Base-by-base conservation (phyloP, 176 grass and related monocot species). In the Avena atlantica region DNA sequence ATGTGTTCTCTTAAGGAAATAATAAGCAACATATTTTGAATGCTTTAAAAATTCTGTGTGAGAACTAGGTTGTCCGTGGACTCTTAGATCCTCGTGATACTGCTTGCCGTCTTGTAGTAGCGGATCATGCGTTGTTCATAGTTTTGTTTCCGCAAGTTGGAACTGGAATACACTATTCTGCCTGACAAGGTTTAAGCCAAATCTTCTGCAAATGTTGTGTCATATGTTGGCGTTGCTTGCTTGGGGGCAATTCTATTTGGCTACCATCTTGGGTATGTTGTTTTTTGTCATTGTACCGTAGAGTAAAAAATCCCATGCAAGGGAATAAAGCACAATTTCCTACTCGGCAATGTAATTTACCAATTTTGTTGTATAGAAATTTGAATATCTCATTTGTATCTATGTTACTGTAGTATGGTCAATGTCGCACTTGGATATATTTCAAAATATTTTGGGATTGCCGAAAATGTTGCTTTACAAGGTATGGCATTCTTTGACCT, bases 161-260 rank as follows among this genome's bases (percentile, higher is more conserved):
- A 47, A 83, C 57, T 78, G 34, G 19, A 67, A 8, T 72, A 1
- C 20, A 92, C 37, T 85, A 47, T 88, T 57, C 93, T 89, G 40
- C 78, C 83, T 12, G 84, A 92, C 81, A 94, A 92, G 86, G 60
- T 91, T 81, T 81, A 91, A 79, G 85, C 61, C n/a, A 94, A 95
- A 86, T 91, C 93, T 51, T 98, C 96, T 20, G 93, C 87, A 55
- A 93, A 64, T 87, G 93, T 98, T 84, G 78, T 98, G 24, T 90
- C 90, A 83, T 98, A 98, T 83, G 96, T 98, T 85, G 96, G 88
- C 42, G 93, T 98, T 85, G 93, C 96, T 73, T 98, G 92, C 64
- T 95, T 98, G 78, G 93, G 96, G 52, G 93, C 93, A 75, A 92
- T 98, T 92, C 51, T 98, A 55, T 98, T 98, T 88, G 96, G 96